These are phyloP conservation scores for Sicyos edulis DNA, from an alignment of 306 rosid species.

Conservation along the genomic window DNA sequence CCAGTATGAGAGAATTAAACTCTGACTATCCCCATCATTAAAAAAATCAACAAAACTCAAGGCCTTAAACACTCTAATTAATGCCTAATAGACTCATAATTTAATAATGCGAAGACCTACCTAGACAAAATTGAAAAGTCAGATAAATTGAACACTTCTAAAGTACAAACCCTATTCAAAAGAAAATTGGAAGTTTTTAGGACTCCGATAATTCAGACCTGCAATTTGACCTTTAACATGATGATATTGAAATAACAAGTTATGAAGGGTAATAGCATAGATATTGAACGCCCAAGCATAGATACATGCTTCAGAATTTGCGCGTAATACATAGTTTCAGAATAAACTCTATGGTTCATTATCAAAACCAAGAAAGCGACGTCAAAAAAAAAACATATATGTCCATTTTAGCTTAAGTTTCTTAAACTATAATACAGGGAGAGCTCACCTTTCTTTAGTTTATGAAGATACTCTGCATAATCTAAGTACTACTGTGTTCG, in stretches of 20 bases:
- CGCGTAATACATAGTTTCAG: background rate
- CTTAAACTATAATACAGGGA: constrained; percentile 15
- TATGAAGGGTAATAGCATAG: background rate
- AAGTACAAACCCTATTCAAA: too few relatives aligned
- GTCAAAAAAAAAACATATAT: background rate
- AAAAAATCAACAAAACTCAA: too few relatives aligned
- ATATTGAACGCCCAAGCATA: background rate
- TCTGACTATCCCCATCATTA: too few relatives aligned
- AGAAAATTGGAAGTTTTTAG: background rate
- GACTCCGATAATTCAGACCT: background rate
- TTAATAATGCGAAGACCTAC: too few relatives aligned
- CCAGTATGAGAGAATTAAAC: too few relatives aligned
- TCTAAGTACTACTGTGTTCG: constrained; percentile 23
- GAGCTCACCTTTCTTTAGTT: background rate
- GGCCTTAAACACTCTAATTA: too few relatives aligned
- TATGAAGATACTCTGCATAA: background rate
- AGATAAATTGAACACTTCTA: too few relatives aligned
- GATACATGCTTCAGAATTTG: constrained; percentile 8
- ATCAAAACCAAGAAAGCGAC: too few relatives aligned
- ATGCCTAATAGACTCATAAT: too few relatives aligned
- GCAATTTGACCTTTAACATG: background rate
- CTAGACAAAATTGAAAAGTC: too few relatives aligned
- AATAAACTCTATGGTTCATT: background rate
- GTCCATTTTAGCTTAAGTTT: background rate
- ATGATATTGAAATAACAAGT: background rate